Percentiles rank a stretch among this genome's conserved stretches.
Conservation (phyloP, 2,329 filamentous ascomycete species). For the Phyllosticta citriasiana region DNA sequence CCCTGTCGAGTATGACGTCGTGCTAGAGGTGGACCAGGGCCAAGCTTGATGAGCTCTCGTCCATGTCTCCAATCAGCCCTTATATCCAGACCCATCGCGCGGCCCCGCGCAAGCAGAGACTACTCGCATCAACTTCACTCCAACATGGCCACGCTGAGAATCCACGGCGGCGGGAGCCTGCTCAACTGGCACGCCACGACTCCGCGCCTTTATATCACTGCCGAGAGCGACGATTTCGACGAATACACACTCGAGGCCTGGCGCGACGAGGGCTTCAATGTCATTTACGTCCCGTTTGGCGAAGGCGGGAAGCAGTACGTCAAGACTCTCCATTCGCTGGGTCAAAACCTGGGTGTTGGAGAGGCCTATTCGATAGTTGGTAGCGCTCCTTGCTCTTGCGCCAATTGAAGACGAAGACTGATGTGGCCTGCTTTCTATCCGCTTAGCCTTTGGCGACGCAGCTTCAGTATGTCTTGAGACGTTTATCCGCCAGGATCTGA, state of each 20-base stretch:
- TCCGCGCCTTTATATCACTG: conserved; percentile 39
- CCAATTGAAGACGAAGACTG: background rate
- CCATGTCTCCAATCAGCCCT: conserved; percentile 2
- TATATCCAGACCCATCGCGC: background rate
- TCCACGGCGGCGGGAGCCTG: conserved; percentile 16
- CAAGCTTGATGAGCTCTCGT: background rate
- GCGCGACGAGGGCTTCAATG: conserved; percentile 51
- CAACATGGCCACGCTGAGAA: conserved; percentile 5
- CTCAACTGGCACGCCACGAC: conserved; percentile 32
- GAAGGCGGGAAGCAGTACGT: conserved; percentile 40
- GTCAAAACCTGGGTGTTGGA: conserved; percentile 46
- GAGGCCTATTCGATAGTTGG: conserved; percentile 55
- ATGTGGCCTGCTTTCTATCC: background rate
- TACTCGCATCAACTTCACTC: conserved; percentile 1
- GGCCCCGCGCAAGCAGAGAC: background rate
- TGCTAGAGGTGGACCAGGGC: background rate
- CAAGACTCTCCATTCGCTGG: conserved; percentile 39
- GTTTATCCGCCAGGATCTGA: conserved; percentile 39
- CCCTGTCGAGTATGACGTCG: conserved; percentile 3
- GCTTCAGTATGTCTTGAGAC: conserved; percentile 50
- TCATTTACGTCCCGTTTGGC: conserved; percentile 45
- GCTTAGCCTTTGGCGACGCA: conserved; percentile 48
- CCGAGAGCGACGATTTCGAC: conserved; percentile 48
- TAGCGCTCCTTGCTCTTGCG: conserved; percentile 22
- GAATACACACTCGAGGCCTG: conserved; percentile 43